Base-by-base conservation (phyloP, 805 yeast species). In the Aciculoconidium aculeatum region DNA sequence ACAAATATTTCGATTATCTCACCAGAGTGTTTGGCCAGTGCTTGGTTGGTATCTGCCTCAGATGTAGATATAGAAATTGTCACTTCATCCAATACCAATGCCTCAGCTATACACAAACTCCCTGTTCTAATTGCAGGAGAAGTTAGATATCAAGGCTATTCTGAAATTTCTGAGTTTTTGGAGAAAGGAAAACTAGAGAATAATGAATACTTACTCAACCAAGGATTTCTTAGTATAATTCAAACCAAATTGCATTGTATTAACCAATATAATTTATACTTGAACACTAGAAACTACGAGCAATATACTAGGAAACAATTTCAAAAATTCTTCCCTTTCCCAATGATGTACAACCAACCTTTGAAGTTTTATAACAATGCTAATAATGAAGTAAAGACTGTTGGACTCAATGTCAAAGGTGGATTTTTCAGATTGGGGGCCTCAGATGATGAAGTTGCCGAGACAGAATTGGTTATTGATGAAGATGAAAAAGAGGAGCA, bases 321-420 rank as follows among this genome's bases (percentile, higher is more conserved):
- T 46, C 58, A 64, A 24, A 41, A 57, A 4, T 66, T 72, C 32
- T 51, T 80, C 11, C 80, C 83, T 5, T 81, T 80, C 56, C 90
- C 88, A 7, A 67, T 79, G 71, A 83, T 80, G 70, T 80, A 80
- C 47, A 72, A 72, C 36, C 75, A 79, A 13, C 87, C 88, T 1
- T 39, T 74, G 21, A 58, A 54, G 23, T 61, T 63, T 33, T 65
- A 64, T 41, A 46, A 51, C 29, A 32, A 38, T 22, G 70, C 70
- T 1, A 55, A 57, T 32, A 53, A 49, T 11, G 57, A 52, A 35
- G 57, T 58, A 8, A 40, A 47, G 25, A 24, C 43, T 10, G 36
- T 56, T 5, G 68, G 67, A 2, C 47, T 64, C 17, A 45, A 47
- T 9, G 45, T 42, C 13, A 46, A 42, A 20, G 34, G 41, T 0